Percentiles rank a stretch among this genome's conserved stretches.
phyloP scores from a whole-genome alignment of 2,329 filamentous ascomycete species.

The Xylaria sp. region DNA sequence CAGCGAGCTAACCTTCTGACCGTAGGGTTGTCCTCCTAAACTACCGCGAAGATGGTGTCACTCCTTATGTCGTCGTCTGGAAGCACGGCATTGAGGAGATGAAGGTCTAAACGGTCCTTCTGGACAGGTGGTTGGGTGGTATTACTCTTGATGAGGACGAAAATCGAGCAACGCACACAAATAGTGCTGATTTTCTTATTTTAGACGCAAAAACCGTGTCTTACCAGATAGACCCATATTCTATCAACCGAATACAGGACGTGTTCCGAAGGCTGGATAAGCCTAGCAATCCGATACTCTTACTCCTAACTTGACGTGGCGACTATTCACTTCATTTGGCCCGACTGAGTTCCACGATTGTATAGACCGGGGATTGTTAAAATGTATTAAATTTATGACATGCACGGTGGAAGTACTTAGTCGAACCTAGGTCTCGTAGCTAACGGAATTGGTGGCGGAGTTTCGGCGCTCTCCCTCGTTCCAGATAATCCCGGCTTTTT shows the following conservation, averaged over 20 bases:
- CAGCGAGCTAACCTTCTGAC: constrained; percentile 33
- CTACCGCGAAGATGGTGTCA: constrained; percentile 96
- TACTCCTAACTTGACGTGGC: constrained; percentile 17
- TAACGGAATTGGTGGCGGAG: constrained; percentile 65
- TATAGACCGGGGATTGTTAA: background rate
- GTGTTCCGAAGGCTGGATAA: constrained; percentile 29
- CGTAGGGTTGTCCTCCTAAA: constrained; percentile 87
- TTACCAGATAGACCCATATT: constrained; percentile 39
- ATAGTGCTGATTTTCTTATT: constrained; percentile 38
- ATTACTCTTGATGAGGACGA: constrained; percentile 27
- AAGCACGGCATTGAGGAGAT: constrained; percentile 90
- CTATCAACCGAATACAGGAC: constrained; percentile 38
- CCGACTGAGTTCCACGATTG: constrained; percentile 2
- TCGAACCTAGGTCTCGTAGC: constrained; percentile 61
- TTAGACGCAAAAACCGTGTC: constrained; percentile 36
- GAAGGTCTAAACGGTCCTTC: constrained; percentile 79
- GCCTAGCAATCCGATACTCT: constrained; percentile 32
- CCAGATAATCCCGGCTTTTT: constrained; percentile 59
- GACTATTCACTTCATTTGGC: background rate
- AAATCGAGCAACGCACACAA: constrained; percentile 38
- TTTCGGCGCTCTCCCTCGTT: constrained; percentile 45
- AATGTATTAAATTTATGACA: background rate
- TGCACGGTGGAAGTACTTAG: constrained; percentile 10
- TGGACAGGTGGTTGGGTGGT: constrained; percentile 19
- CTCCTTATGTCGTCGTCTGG: constrained; percentile 91